Percentiles rank a stretch among this genome's conserved stretches.
Conservation (phyloP, 140 eudicot species). For the Artemisia princeps region DNA sequence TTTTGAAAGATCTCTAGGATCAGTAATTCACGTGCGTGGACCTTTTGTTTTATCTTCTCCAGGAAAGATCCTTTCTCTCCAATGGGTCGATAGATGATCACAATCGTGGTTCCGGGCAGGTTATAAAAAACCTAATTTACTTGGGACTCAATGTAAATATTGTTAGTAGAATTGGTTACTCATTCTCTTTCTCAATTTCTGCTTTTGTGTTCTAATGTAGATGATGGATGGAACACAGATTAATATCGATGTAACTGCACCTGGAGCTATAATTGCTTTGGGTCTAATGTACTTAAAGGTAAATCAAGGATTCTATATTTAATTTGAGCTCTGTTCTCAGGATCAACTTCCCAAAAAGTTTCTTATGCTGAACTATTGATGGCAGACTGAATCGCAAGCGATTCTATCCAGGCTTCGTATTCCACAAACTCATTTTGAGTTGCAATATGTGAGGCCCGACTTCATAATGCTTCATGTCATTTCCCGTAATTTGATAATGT, state of each 20-base stretch:
- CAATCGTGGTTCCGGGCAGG: constrained; percentile 81
- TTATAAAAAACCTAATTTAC: constrained; percentile 27
- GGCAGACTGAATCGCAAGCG: constrained; percentile 79
- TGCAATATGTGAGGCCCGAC: constrained; percentile 92
- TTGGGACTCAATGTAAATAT: constrained; percentile 4
- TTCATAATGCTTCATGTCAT: constrained; percentile 88
- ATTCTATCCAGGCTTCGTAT: constrained; percentile 67
- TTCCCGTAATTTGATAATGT: constrained; percentile 81
- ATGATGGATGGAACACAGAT: constrained; percentile 64
- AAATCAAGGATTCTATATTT: constrained; percentile 15
- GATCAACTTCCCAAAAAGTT: background rate
- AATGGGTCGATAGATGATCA: constrained; percentile 53
- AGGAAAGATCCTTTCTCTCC: constrained; percentile 50
- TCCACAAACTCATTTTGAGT: constrained; percentile 73
- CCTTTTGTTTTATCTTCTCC: constrained; percentile 23
- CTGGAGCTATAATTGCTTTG: constrained; percentile 89
- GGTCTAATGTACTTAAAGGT: constrained; percentile 87
- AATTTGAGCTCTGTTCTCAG: background rate
- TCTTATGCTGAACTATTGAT: constrained; percentile 19
- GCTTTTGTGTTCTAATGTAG: constrained; percentile 31
- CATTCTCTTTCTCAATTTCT: constrained; percentile 18
- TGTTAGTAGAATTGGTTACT: constrained; percentile 11
- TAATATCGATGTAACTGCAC: constrained; percentile 94
- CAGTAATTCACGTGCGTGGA: constrained; percentile 17
- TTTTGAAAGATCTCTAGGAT: background rate